Evolutionary conservation across 805 yeast species (phyloP).

Genomic region (Wickerhamiella lipophila): DNA sequence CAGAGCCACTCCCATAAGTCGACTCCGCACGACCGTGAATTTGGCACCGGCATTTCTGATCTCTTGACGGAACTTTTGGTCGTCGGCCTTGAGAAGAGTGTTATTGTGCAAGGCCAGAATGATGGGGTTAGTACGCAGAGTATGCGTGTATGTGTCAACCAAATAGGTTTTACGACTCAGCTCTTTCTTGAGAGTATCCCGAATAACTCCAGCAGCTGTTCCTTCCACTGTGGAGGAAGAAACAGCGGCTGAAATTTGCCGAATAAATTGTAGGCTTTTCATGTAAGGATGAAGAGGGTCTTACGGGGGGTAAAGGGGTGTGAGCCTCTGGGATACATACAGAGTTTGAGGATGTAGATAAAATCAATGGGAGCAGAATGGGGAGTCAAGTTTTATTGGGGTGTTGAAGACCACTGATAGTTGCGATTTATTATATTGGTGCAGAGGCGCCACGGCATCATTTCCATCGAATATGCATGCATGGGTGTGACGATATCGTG

Average conservation of each 20-base stretch:
- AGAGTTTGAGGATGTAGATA: no score
- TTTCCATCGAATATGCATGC: no score
- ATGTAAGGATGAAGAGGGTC: background rate
- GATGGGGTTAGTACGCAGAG: conserved; percentile 56
- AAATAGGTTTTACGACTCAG: conserved; percentile 76
- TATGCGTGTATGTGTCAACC: conserved; percentile 62
- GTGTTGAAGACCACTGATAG: background rate
- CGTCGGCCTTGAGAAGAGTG: conserved; percentile 59
- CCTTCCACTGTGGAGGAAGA: background rate
- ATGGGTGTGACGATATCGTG: no score
- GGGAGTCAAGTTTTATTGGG: background rate
- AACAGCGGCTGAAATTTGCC: background rate
- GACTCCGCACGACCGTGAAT: conserved; percentile 54
- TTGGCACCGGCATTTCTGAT: conserved; percentile 55
- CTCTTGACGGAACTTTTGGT: conserved; percentile 47
- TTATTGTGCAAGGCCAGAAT: conserved; percentile 76
- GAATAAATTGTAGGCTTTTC: background rate
- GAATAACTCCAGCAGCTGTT: background rate
- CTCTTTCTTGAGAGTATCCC: conserved; percentile 44
- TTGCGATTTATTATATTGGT: background rate
- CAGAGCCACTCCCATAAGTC: conserved; percentile 61
- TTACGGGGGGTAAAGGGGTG: background rate
- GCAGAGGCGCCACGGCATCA: background rate
- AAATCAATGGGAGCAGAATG: no score
- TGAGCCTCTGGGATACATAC: background rate